phyloP scores from a whole-genome alignment of 2,329 filamentous ascomycete species.

The Pseudonectria foliicola region DNA sequence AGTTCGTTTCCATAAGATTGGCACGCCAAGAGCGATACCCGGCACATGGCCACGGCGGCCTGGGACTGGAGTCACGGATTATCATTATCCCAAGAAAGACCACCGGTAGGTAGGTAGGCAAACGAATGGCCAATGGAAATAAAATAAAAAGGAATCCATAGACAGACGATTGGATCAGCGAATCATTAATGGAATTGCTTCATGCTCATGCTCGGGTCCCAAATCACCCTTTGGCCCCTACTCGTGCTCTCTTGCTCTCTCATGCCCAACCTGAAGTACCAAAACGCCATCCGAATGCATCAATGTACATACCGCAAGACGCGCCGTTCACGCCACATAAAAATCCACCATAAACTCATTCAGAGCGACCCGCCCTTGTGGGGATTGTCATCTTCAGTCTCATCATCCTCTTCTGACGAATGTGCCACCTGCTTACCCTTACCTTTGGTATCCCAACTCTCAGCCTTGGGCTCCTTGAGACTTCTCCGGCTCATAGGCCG shows the following conservation, averaged over 20 bases:
- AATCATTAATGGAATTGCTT: neutral
- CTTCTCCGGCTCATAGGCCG: conserved; percentile 35
- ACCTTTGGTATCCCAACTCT: conserved; percentile 24
- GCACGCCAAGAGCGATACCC: neutral
- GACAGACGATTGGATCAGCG: too few species aligned
- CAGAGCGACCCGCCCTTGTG: conserved; percentile 38
- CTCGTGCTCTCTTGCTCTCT: neutral
- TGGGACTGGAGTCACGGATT: too few species aligned
- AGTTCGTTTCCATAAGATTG: too few species aligned
- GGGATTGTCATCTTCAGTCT: conserved; percentile 21
- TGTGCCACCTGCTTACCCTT: conserved; percentile 42
- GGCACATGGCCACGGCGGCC: too few species aligned
- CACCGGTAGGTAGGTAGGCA: too few species aligned
- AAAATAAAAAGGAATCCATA: too few species aligned
- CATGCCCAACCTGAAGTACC: conserved; percentile 3
- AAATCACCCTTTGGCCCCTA: neutral
- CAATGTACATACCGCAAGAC: conserved; percentile 6
- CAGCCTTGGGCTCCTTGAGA: conserved; percentile 33
- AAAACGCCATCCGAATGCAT: conserved; percentile 16
- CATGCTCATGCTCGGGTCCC: neutral
- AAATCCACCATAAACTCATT: conserved; percentile 10
- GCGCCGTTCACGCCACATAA: conserved; percentile 4
- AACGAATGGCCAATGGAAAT: too few species aligned
- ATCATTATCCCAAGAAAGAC: too few species aligned
- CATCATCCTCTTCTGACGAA: conserved; percentile 29